These are phyloP conservation scores for Gelatoporia subvermispora DNA, from an alignment of 768 basidiomycete species.

Conservation along the genomic window DNA sequence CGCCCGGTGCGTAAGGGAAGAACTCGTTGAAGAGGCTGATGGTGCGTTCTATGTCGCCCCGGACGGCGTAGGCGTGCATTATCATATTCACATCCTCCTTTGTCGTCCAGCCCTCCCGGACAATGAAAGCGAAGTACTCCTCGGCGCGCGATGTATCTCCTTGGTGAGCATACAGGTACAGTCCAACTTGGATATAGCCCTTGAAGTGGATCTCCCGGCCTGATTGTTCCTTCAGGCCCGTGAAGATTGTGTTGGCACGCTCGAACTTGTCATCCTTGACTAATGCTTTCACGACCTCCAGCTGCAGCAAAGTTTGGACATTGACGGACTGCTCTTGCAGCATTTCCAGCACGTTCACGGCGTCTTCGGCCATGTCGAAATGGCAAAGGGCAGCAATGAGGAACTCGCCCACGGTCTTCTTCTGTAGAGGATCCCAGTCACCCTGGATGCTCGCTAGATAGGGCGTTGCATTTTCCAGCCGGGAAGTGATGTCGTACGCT, in stretches of 20 bases:
- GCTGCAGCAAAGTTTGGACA: conserved; percentile 24
- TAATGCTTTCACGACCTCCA: conserved; percentile 38
- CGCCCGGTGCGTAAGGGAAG: conserved; percentile 30
- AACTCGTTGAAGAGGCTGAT: conserved; percentile 48
- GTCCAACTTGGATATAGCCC: conserved; percentile 37
- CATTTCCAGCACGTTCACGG: conserved; percentile 35
- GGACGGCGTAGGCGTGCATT: conserved; percentile 51
- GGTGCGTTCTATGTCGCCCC: conserved; percentile 36
- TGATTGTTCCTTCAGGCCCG: conserved; percentile 19
- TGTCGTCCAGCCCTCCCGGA: conserved; percentile 22
- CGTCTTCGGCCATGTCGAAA: conserved; percentile 29
- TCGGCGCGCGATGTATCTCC: conserved; percentile 45
- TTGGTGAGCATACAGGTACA: conserved; percentile 47
- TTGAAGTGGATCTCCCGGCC: neutral
- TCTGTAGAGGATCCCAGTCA: conserved; percentile 23
- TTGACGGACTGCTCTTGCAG: conserved; percentile 34
- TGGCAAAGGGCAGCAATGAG: conserved; percentile 38
- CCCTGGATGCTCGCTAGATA: conserved; percentile 17
- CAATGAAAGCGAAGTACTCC: conserved; percentile 36
- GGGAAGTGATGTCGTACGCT: conserved; percentile 17
- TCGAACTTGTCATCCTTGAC: conserved; percentile 33
- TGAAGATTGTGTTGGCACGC: conserved; percentile 41
- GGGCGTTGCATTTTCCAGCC: conserved; percentile 29
- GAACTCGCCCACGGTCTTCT: conserved; percentile 31
- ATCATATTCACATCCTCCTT: conserved; percentile 36